Evolutionary conservation across 2,329 filamentous ascomycete species (phyloP).

Genomic region (Apiospora marii): DNA sequence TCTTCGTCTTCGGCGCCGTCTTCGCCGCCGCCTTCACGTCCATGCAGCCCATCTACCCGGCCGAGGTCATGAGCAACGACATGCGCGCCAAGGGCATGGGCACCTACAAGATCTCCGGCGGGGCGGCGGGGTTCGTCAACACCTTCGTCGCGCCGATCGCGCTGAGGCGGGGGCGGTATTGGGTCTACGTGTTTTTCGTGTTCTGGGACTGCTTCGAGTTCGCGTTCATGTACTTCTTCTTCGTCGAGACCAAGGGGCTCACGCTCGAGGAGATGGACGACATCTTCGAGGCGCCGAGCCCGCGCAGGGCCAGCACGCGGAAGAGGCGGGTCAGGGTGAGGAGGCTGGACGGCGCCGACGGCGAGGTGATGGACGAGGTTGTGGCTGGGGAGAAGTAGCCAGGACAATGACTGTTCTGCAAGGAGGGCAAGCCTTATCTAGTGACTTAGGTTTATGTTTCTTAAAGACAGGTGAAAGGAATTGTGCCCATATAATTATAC

Average conservation of each 20-base stretch:
- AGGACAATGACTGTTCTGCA: not conserved
- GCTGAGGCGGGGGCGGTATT: slow-evolving; percentile 27
- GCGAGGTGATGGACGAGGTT: slow-evolving; percentile 28
- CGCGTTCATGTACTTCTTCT: slow-evolving; percentile 62
- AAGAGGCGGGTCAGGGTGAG: slow-evolving; percentile 61
- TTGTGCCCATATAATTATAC: not conserved
- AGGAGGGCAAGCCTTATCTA: too few relatives aligned
- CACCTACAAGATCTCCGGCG: slow-evolving; percentile 45
- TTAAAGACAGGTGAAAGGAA: not conserved
- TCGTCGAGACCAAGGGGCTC: slow-evolving; percentile 68
- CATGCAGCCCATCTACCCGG: slow-evolving; percentile 48
- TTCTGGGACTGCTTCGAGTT: slow-evolving; percentile 65
- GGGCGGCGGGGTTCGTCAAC: slow-evolving; percentile 48
- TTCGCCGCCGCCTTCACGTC: slow-evolving; percentile 47
- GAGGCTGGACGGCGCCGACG: slow-evolving; percentile 30
- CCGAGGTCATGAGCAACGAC: slow-evolving; percentile 47
- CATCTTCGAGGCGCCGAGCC: slow-evolving; percentile 4
- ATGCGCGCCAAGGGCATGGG: slow-evolving; percentile 50
- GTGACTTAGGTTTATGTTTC: not conserved
- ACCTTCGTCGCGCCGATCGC: slow-evolving; percentile 44
- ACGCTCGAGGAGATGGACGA: slow-evolving; percentile 68
- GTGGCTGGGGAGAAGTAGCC: not conserved
- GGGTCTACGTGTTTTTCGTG: slow-evolving; percentile 62
- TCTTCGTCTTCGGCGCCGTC: slow-evolving; percentile 48
- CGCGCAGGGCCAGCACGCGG: slow-evolving; percentile 21